These are phyloP conservation scores for Cerrena zonata DNA, from an alignment of 1,284 basidiomycete species.

Conservation along the genomic window DNA sequence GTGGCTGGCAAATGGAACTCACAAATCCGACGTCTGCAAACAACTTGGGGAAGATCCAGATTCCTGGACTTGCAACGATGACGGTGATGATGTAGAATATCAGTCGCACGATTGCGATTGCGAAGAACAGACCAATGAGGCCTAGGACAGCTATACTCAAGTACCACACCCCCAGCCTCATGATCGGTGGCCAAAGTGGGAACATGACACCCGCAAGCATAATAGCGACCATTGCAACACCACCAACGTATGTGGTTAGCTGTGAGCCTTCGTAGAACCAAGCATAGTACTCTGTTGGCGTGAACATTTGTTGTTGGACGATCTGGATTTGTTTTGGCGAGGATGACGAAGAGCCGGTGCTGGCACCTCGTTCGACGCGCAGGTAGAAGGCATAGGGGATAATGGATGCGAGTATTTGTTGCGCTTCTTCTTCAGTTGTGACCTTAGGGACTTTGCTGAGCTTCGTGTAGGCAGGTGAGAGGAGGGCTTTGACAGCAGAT, in stretches of 20 bases:
- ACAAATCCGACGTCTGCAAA: constrained; percentile 99
- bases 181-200: constrained; percentile 90
- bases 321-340: constrained; percentile 80
- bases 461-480: constrained; percentile 87
- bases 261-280: constrained; percentile 98
- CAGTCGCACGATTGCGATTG: constrained; percentile 83
- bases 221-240: constrained; percentile 84
- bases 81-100: constrained; percentile 94
- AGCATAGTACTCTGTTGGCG: constrained; percentile 78
- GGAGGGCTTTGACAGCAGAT: constrained; percentile 85
- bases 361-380: constrained; percentile 75
- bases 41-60: constrained; percentile 98
- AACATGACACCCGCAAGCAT: constrained; percentile 99
- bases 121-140: constrained; percentile 88
- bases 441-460: constrained; percentile 79
- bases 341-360: constrained; percentile 60
- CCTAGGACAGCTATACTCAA: constrained; percentile 84
- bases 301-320: constrained; percentile 78
- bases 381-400: constrained; percentile 88
- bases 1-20: constrained; percentile 34
- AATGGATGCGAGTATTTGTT: constrained; percentile 61
- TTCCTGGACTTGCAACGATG: constrained; percentile 81
- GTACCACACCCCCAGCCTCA: constrained; percentile 97
- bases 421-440: constrained; percentile 74
- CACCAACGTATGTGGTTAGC: constrained; percentile 89